Percentiles rank a stretch among this genome's conserved stretches.
phyloP scores from a whole-genome alignment of 805 yeast species.

The Myxozyma neglecta region DNA sequence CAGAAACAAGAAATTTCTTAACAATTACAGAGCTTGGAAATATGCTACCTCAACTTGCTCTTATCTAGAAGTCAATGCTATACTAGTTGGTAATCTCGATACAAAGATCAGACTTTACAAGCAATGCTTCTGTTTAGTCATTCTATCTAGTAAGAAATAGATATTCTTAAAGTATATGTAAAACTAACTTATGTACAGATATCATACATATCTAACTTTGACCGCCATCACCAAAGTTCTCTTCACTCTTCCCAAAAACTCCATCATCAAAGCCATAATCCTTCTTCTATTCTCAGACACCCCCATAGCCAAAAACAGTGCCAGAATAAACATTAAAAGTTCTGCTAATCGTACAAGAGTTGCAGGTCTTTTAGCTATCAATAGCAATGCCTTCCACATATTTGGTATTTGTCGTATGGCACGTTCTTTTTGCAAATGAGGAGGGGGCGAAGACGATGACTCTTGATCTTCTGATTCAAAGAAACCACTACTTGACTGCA shows the following conservation, averaged over 20 bases:
- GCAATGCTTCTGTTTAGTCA: too few relatives aligned
- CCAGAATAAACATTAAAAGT: constrained; percentile 1
- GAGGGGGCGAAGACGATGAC: not conserved
- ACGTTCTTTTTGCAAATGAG: not conserved
- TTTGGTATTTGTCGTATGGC: not conserved
- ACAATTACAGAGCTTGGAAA: too few relatives aligned
- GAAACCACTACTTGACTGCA: not conserved
- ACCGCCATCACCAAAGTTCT: constrained; percentile 16
- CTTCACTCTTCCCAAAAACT: not conserved
- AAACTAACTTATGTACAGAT: not conserved
- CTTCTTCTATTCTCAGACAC: constrained; percentile 17
- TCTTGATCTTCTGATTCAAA: not conserved
- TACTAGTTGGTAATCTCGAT: too few relatives aligned
- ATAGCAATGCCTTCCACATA: not conserved
- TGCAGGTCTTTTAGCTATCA: constrained; percentile 1
- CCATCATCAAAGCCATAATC: not conserved
- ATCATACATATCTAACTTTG: constrained; percentile 16
- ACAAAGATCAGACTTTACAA: too few relatives aligned
- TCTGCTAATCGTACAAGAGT: constrained; percentile 11
- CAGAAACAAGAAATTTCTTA: too few relatives aligned
- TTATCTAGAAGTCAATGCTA: too few relatives aligned
- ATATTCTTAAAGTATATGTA: too few relatives aligned
- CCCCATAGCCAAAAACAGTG: constrained; percentile 10
- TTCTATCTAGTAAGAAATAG: too few relatives aligned
- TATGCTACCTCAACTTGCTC: too few relatives aligned